phyloP scores from a whole-genome alignment of 202 grass and related monocot genomes.

The Brachypodium distachyon region DNA sequence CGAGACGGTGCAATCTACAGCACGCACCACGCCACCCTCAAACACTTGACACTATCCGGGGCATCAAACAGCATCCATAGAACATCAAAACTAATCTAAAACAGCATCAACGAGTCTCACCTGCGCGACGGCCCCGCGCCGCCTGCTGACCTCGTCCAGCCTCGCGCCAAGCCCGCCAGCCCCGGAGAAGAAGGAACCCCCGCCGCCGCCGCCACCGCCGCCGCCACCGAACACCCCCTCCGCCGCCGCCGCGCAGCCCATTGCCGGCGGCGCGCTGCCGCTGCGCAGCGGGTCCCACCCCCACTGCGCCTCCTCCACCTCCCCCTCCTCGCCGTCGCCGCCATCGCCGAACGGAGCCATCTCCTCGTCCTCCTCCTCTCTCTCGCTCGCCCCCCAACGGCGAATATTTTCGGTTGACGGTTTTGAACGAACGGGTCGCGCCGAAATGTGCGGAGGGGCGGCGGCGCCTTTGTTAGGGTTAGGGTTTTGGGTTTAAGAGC shows the following conservation, averaged over 20 bases:
- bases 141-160: conserved; percentile 17
- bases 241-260: conserved; percentile 26
- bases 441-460: conserved; percentile 21
- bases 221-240: background rate
- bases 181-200: conserved; percentile 23
- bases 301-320: background rate
- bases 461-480: conserved; percentile 22
- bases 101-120: background rate
- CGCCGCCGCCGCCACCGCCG: background rate
- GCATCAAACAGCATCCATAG: background rate
- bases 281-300: conserved; percentile 41
- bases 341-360: conserved; percentile 2
- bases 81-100: background rate
- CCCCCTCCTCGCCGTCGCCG: background rate
- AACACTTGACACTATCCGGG: background rate
- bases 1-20: conserved; percentile 21
- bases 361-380: background rate
- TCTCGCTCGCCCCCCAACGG: too few species aligned
- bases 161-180: conserved; percentile 25
- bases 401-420: too few species aligned
- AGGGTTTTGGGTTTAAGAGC: conserved; percentile 24
- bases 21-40: background rate
- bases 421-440: too few species aligned
- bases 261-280: conserved; percentile 54
- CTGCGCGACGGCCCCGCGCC: background rate